phyloP scores from a whole-genome alignment of 805 yeast genomes.

The Metschnikowia rubicola region DNA sequence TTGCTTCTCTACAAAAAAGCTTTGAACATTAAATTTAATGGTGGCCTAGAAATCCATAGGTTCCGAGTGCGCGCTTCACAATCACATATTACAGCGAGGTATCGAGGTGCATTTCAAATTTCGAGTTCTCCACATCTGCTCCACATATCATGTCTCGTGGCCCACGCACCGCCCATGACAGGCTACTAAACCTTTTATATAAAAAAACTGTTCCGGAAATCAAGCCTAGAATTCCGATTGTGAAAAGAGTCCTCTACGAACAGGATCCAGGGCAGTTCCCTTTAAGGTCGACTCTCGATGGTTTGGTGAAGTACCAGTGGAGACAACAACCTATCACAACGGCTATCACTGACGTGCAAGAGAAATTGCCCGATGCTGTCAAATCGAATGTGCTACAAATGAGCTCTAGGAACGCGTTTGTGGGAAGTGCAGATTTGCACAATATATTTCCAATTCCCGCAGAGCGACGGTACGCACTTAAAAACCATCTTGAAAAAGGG shows the following conservation, averaged over 20 bases:
- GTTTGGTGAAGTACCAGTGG: constrained; percentile 30
- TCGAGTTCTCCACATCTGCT: too few species aligned
- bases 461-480: constrained; percentile 27
- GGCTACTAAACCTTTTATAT: constrained; percentile 29
- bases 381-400: constrained; percentile 35
- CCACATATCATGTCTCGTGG: constrained; percentile 4
- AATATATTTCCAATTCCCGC: constrained; percentile 35
- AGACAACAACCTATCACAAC: constrained; percentile 24
- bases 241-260: constrained; percentile 28
- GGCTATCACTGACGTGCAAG: constrained; percentile 26
- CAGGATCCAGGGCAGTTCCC: constrained; percentile 8
- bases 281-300: constrained; percentile 25
- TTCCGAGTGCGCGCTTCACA: too few species aligned
- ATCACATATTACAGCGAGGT: too few species aligned
- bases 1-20: too few species aligned
- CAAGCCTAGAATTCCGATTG: constrained; percentile 25
- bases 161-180: constrained; percentile 16
- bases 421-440: constrained; percentile 38
- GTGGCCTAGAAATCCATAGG: too few species aligned
- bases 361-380: not conserved
- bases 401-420: constrained; percentile 35
- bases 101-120: too few species aligned
- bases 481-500: constrained; percentile 21
- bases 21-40: too few species aligned
- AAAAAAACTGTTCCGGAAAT: constrained; percentile 29